Percentiles rank a stretch among this genome's conserved stretches.
These are phyloP conservation scores for Grosmannia penicillata DNA, from an alignment of 2,329 filamentous ascomycete species.

Conservation along the genomic window DNA sequence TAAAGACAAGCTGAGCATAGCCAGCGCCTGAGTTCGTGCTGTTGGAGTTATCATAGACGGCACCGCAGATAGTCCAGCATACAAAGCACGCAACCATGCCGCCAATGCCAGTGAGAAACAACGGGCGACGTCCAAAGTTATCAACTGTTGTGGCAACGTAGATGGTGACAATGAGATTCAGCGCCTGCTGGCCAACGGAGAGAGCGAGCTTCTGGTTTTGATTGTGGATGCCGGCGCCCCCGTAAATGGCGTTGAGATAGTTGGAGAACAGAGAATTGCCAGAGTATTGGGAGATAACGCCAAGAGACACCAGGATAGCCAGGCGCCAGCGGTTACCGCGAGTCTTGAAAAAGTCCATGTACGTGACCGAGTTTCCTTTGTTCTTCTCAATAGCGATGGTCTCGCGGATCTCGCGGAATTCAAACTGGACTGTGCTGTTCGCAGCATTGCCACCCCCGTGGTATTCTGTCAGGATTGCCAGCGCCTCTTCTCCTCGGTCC, in stretches of 20 bases:
- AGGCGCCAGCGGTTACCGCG: slow-evolving; percentile 49
- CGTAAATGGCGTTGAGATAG: slow-evolving; percentile 49
- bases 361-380: slow-evolving; percentile 32
- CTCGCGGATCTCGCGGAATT: slow-evolving; percentile 51
- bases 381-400: slow-evolving; percentile 44
- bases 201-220: slow-evolving; percentile 41
- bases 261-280: slow-evolving; percentile 54
- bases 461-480: slow-evolving; percentile 43
- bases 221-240: slow-evolving; percentile 42
- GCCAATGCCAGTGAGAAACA: slow-evolving; percentile 36
- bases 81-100: slow-evolving; percentile 30
- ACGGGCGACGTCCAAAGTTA: slow-evolving; percentile 33
- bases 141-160: slow-evolving; percentile 34
- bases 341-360: slow-evolving; percentile 46
- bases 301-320: slow-evolving; percentile 45
- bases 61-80: slow-evolving; percentile 36
- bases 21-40: slow-evolving; percentile 29
- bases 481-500: slow-evolving; percentile 41
- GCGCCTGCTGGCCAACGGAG: slow-evolving; percentile 41
- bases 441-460: slow-evolving; percentile 42
- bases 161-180: slow-evolving; percentile 42
- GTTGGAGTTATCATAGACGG: slow-evolving; percentile 31
- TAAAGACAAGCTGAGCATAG: slow-evolving; percentile 39
- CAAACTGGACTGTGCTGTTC: slow-evolving; percentile 48
- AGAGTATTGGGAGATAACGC: slow-evolving; percentile 53